Evolutionary conservation across 2,329 filamentous ascomycete genomes (phyloP).

Genomic region (Colletotrichum phormii): DNA sequence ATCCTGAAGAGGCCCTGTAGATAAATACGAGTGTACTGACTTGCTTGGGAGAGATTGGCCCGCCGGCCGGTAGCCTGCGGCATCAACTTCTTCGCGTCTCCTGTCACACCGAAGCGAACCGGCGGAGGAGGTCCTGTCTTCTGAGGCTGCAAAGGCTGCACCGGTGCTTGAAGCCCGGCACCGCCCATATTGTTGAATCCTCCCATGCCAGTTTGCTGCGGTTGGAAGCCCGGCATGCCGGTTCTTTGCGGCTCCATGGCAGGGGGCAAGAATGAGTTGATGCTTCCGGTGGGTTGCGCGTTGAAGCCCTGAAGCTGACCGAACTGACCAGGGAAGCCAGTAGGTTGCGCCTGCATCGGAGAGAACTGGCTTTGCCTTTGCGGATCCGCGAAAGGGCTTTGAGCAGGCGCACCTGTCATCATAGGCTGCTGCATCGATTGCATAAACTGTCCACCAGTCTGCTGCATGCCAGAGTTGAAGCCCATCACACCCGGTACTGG

Average conservation of each 20-base stretch:
- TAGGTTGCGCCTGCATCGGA: slow-evolving; percentile 71
- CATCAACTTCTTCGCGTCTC: slow-evolving; percentile 78
- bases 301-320: slow-evolving; percentile 63
- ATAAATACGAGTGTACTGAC: slow-evolving; percentile 71
- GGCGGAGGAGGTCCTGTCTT: slow-evolving; percentile 79
- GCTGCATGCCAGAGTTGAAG: slow-evolving; percentile 48
- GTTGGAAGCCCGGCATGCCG: slow-evolving; percentile 59
- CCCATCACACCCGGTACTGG: slow-evolving; percentile 49
- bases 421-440: slow-evolving; percentile 65
- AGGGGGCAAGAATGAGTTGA: slow-evolving; percentile 70
- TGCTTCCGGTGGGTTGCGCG: slow-evolving; percentile 51
- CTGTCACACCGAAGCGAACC: slow-evolving; percentile 86
- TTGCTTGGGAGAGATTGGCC: slow-evolving; percentile 93
- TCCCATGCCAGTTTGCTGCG: slow-evolving; percentile 63
- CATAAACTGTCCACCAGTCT: slow-evolving; percentile 50
- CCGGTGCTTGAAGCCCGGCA: slow-evolving; percentile 46
- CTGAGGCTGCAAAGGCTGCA: slow-evolving; percentile 59
- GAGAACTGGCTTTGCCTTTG: slow-evolving; percentile 54
- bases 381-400: slow-evolving; percentile 55
- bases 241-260: slow-evolving; percentile 71
- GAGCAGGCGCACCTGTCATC: slow-evolving; percentile 57
- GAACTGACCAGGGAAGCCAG: slow-evolving; percentile 66
- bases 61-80: slow-evolving; percentile 89
- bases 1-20: neutral
- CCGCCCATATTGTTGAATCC: slow-evolving; percentile 52